Evolutionary conservation across 148 eudicot genomes (phyloP), one percentile per base, ranked within the genome.

Genomic region (Chenopodium berlandieri): DNA sequence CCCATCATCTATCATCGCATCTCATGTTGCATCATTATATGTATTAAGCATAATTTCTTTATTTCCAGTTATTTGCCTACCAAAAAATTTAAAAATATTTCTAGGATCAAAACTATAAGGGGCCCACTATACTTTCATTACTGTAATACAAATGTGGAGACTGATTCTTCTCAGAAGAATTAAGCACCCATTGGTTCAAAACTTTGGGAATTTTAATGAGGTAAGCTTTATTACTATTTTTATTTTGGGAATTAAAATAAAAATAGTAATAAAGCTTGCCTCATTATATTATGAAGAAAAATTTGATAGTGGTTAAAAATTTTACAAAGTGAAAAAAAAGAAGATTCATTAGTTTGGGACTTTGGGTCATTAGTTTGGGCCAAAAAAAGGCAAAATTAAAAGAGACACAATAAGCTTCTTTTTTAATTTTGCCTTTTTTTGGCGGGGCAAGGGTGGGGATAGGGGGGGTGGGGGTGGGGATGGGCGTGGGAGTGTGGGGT

Each of bases 21-120:
- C 25, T 76, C 74, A 69, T 84, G 76, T 75, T 76, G 48, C 86
- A 62, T 72, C 80, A 80, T 52, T 74, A 50, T 50, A 50, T 46
- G 31, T 37, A 69, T 79, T 14, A 2, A 58, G 14, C 47, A 31
- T 76, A 27, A 73, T 50, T 1, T 11, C 68, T 54, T 52, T 19
- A 23, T 50, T 54, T n/a, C 71, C 13, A 19, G 13, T 23, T 19
- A 12, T 48, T 62, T 40, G 22, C 40, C 63, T 13, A 17, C 60
- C 65, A 69, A 22, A 52, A 9, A 31, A 46, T 1, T 48, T 48
- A 22, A 32, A 9, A 50, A 46, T 11, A 9, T 11, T 44, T 40
- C 22, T 23, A 48, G 47, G 78, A 48, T 65, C 30, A 47, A 50
- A 14, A 62, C 13, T 14, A 13, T 6, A n/a, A 9, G 54, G 64